phyloP scores from a whole-genome alignment of 108 stramenopile species.

The Nitzschia sp. region DNA sequence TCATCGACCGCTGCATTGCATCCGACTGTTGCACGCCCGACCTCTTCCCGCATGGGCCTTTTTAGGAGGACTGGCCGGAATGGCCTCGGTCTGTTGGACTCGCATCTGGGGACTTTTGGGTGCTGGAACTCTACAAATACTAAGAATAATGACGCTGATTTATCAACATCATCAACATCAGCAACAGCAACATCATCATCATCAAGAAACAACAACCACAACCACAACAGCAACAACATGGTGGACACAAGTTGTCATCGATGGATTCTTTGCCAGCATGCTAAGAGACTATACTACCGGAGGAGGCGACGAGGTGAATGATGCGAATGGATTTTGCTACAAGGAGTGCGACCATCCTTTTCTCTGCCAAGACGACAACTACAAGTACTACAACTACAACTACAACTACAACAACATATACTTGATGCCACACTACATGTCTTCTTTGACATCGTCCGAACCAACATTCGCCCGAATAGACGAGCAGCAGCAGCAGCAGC shows the following conservation, averaged over 20 bases:
- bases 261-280: neutral
- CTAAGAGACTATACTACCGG: neutral
- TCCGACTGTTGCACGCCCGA: neutral
- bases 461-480: neutral
- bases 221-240: too few relatives aligned
- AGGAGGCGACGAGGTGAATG: neutral
- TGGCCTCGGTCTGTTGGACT: neutral
- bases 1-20: neutral
- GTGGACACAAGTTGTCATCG: neutral
- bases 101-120: neutral
- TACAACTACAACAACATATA: neutral
- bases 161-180: neutral
- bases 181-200: neutral
- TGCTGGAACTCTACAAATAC: neutral
- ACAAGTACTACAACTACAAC: neutral
- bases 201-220: neutral
- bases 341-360: too few relatives aligned
- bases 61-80: constrained; percentile 2
- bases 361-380: neutral
- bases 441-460: neutral
- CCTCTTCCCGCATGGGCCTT: constrained; percentile 2
- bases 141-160: neutral
- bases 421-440: neutral
- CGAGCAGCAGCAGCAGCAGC: too few relatives aligned
- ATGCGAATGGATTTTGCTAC: neutral